Percentiles rank a stretch among this genome's conserved stretches.
phyloP scores from a whole-genome alignment of 345 rosid genomes.

The Microcos paniculata region DNA sequence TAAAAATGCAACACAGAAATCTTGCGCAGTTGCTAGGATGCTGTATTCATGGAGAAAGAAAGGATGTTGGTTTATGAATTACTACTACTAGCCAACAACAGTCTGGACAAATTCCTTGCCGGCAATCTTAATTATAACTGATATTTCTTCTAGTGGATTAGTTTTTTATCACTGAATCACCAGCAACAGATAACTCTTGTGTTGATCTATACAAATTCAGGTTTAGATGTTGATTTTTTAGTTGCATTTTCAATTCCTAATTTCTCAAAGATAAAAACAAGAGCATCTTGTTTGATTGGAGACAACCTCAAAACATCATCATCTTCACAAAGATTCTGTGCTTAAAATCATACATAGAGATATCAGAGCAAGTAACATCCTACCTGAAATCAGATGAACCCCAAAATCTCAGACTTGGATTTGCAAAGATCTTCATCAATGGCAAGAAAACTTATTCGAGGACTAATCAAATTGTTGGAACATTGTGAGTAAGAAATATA shows the following conservation, averaged over 20 bases:
- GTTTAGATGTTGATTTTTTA: neutral
- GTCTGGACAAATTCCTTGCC: slow-evolving; percentile 16
- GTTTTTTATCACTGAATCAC: neutral
- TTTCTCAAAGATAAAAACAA: slow-evolving; percentile 3
- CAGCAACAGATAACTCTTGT: neutral
- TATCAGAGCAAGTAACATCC: slow-evolving; percentile 1
- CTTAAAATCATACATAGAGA: neutral
- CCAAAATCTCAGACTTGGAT: neutral
- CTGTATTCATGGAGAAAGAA: slow-evolving; percentile 9
- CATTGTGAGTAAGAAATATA: neutral
- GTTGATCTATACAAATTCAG: neutral
- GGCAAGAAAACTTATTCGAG: neutral
- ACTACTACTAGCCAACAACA: slow-evolving; percentile 15
- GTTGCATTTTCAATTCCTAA: neutral
- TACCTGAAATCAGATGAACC: neutral
- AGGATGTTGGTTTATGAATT: slow-evolving; percentile 16
- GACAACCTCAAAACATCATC: neutral
- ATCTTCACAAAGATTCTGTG: slow-evolving; percentile 8
- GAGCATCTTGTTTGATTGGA: slow-evolving; percentile 5
- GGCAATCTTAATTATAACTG: too few species aligned
- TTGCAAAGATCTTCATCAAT: slow-evolving; percentile 1
- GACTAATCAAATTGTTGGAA: neutral
- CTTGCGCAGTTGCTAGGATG: slow-evolving; percentile 11
- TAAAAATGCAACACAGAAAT: slow-evolving; percentile 11
- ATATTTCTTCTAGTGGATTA: too few species aligned